Evolutionary conservation across 495 filamentous ascomycete species (phyloP), one percentile per base, ranked within the genome.

Genomic region (Daldinia caldariorum): DNA sequence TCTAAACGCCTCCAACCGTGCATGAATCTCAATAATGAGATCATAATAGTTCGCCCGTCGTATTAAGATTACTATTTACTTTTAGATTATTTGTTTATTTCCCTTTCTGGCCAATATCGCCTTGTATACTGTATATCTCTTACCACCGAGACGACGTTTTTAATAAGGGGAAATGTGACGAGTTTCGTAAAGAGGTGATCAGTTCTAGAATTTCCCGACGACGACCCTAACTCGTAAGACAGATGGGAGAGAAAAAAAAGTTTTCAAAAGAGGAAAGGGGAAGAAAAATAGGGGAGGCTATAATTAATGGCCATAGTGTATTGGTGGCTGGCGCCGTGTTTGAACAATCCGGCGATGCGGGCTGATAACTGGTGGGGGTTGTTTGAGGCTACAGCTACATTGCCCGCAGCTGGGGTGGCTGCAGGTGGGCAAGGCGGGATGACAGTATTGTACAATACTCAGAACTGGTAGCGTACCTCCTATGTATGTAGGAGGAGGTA

Each of bases 31-130:
- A 60, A 70, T 63, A 67, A 70, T 70, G 63, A 70, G 63, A 70
- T 67, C 54, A 56, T 61, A 70, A 69, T 60, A 73, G 20, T 62
- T 67, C 62, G 14, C 35, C 54, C 54, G 56, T 73, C 63, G 71
- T 73, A 73, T 70, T 73, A 59, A 73, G 58, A 70, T 70, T 73
- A 58, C 66, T 73, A 58, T 70, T 73, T 72, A 72, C 61, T 66
- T 71, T 47, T 13, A 31, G 55, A 54, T n/a, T 69, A 58, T 73
- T 70, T 69, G 8, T 66, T 70, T 73, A 70, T 61, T 70, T 73
- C 63, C 55, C 8, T 32, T 70, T 69, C n/a, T 49, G 57, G 65
- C 29, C 34, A 32, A 49, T 64, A 31, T 47, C 22, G 18, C 60
- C 39, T 57, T 14, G 50, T 34, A 18, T 6, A 20, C 10, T 56